Conservation (phyloP, 1,139 yeast species). For the Kodamaea ohmeri region DNA sequence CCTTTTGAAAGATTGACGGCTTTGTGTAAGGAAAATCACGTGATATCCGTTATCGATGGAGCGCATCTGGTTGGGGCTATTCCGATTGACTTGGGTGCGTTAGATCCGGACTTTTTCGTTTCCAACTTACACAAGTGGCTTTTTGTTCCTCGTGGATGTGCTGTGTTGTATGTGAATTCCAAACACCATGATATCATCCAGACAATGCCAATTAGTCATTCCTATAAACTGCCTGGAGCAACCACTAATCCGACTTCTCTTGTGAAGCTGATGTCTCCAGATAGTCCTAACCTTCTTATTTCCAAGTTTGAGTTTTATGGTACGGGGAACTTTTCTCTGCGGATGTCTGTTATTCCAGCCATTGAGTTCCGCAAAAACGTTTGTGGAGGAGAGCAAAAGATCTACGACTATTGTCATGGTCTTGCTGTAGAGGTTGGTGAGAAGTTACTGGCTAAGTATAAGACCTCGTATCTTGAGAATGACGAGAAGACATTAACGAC, state of each 20-base stretch:
- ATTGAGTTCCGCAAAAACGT: conserved; percentile 47
- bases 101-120: conserved; percentile 60
- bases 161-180: conserved; percentile 57
- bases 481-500: conserved; percentile 29
- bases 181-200: conserved; percentile 51
- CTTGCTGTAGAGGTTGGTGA: conserved; percentile 46
- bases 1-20: conserved; percentile 53
- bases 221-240: conserved; percentile 30
- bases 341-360: conserved; percentile 37
- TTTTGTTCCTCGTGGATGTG: conserved; percentile 56
- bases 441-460: conserved; percentile 38
- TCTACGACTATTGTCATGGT: conserved; percentile 44
- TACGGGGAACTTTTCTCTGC: conserved; percentile 30
- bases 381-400: conserved; percentile 63
- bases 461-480: conserved; percentile 31
- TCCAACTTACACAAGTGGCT: conserved; percentile 74
- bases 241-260: conserved; percentile 16
- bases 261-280: conserved; percentile 13
- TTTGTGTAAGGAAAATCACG: conserved; percentile 47
- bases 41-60: conserved; percentile 64
- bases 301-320: conserved; percentile 41
- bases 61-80: conserved; percentile 68
- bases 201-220: conserved; percentile 57
- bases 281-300: conserved; percentile 29
- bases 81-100: conserved; percentile 40